phyloP scores from a whole-genome alignment of 2,329 filamentous ascomycete genomes.

The Fusarium subglutinans region DNA sequence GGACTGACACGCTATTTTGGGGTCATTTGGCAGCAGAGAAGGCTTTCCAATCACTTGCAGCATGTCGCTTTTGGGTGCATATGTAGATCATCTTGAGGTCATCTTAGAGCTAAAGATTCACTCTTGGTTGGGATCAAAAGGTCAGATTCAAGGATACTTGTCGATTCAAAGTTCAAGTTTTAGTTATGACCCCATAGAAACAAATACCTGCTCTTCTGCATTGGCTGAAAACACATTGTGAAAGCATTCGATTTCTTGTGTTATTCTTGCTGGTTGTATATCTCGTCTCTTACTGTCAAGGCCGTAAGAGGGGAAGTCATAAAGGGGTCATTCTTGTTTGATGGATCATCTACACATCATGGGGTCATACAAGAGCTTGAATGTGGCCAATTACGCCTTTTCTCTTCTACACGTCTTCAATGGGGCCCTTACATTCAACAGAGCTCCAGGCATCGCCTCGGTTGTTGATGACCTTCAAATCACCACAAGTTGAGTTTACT shows the following conservation, averaged over 20 bases:
- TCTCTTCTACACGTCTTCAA: not conserved
- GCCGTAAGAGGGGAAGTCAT: not conserved
- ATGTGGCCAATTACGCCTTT: accelerated
- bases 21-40: not conserved
- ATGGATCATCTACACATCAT: not conserved
- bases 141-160: not conserved
- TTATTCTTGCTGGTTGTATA: not conserved
- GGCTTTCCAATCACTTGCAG: not conserved
- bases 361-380: not conserved
- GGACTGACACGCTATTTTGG: not conserved
- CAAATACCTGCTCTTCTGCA: not conserved
- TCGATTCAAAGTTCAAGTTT: not conserved
- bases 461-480: not conserved
- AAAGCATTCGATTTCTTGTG: not conserved
- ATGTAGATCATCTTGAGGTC: not conserved
- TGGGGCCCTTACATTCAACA: not conserved
- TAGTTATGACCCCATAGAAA: not conserved
- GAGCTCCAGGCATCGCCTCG: too few relatives aligned
- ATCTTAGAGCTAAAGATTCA: not conserved
- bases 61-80: not conserved
- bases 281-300: not conserved
- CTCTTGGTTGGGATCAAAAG: not conserved
- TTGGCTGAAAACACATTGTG: not conserved
- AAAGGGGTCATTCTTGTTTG: not conserved
- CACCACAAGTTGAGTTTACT: not conserved